A percentile compares a stretch with the other conserved stretches of the same genome.
These are phyloP conservation scores for Aspergillus coremiiformis DNA, from an alignment of 495 filamentous ascomycete genomes.

Conservation along the genomic window DNA sequence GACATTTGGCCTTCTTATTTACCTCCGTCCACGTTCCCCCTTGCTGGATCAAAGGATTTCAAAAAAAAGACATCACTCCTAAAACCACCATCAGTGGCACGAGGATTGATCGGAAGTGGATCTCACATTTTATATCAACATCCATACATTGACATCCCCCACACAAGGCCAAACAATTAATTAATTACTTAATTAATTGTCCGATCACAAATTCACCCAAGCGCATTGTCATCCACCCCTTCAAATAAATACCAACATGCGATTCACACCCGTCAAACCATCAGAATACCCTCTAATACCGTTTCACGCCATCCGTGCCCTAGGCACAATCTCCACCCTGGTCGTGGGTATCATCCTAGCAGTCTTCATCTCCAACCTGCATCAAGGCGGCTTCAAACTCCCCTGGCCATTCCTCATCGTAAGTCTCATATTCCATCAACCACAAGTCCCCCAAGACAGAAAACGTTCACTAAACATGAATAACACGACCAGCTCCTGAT, in stretches of 20 bases:
- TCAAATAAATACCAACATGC: constrained; percentile 16
- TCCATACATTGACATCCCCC: neutral
- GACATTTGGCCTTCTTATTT: neutral
- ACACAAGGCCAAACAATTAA: neutral
- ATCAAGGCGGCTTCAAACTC: constrained; percentile 43
- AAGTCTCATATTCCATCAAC: constrained; percentile 23
- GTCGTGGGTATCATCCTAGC: constrained; percentile 52
- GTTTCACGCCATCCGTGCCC: constrained; percentile 50
- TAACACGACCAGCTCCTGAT: constrained; percentile 42
- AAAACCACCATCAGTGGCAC: neutral
- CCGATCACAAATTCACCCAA: neutral
- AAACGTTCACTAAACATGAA: constrained; percentile 5
- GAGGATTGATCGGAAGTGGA: neutral
- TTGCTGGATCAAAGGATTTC: neutral
- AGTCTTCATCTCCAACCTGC: constrained; percentile 56
- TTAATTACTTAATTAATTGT: neutral
- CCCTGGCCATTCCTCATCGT: constrained; percentile 63
- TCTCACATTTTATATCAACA: neutral
- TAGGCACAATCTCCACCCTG: constrained; percentile 46
- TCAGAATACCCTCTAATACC: constrained; percentile 50
- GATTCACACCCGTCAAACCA: constrained; percentile 37
- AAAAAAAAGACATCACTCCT: too few relatives aligned
- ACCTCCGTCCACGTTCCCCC: neutral
- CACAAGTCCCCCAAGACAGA: constrained; percentile 1
- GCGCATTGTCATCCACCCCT: neutral